These are phyloP conservation scores for Dactylellina parvicollis DNA, from an alignment of 2,329 filamentous ascomycete genomes.

Conservation along the genomic window DNA sequence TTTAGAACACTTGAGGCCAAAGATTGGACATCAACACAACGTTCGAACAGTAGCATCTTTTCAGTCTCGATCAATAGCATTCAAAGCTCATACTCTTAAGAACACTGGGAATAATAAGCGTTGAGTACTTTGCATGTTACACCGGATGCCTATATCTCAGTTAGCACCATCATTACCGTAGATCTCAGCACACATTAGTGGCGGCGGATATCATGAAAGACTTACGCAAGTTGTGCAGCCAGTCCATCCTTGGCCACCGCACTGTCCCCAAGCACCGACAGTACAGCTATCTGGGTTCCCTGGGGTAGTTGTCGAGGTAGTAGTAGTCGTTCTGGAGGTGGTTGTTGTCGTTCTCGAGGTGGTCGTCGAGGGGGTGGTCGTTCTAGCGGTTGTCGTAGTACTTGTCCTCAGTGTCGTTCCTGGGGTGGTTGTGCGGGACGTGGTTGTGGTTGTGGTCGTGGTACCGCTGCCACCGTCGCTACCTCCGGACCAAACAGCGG, in stretches of 20 bases:
- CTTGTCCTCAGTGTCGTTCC: background rate
- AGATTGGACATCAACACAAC: no score
- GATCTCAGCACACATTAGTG: no score
- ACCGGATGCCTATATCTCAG: constrained; percentile 19
- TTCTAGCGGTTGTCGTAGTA: background rate
- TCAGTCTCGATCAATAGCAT: no score
- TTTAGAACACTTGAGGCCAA: no score
- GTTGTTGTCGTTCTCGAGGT: constrained; percentile 13
- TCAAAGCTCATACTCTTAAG: no score
- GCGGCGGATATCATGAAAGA: background rate
- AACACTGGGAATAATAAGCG: constrained; percentile 44
- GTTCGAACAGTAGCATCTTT: no score
- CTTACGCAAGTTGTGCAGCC: constrained; percentile 50
- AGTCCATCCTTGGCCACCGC: constrained; percentile 38
- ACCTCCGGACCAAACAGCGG: constrained; percentile 64
- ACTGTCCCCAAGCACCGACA: constrained; percentile 33
- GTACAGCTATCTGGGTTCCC: constrained; percentile 8
- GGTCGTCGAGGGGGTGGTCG: background rate
- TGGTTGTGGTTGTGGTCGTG: constrained; percentile 2
- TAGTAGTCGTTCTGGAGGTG: constrained; percentile 14
- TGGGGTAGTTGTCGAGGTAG: constrained; percentile 8
- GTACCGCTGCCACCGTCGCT: constrained; percentile 3
- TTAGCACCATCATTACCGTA: background rate
- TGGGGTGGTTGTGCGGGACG: background rate
- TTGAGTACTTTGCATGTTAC: constrained; percentile 38